Evolutionary conservation across 495 filamentous ascomycete species (phyloP), one percentile per base, ranked within the genome.

Genomic region (Aspergillus nanangensis): DNA sequence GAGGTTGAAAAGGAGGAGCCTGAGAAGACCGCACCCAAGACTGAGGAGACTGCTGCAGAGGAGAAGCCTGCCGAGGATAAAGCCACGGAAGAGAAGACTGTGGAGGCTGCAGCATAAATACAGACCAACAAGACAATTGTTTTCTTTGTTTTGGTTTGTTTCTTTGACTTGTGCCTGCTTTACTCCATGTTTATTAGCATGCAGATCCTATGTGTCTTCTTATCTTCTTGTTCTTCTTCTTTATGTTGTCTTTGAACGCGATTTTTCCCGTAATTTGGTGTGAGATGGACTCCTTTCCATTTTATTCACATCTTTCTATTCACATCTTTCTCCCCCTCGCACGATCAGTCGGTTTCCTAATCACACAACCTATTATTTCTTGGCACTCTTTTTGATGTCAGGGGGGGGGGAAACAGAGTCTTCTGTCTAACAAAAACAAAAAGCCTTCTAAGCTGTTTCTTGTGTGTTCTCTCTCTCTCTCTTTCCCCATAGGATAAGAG

Each of bases 11-110:
- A 59, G 22, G 58, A 50, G 20, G 60, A 64, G 11, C 41, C 50
- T 42, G 56, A 69, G 13, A 53, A 55, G 47, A 27, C 47, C 20
- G 62, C 59, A 44, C 52, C 52, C 8, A 44, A 48, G 37, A 36
- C 41, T 17, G 48, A 57, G 19, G 40, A 55, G 45, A 23, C 38
- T 8, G 41, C 45, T 20, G 23, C 45, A 1, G 51, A 45, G n/a
- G 63, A 63, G 42, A 58, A 55, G 41, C 24, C 44, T 8, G 41
- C 48, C 31, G 52, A 53, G 17, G 57, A 61, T 45, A 40, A 40
- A 21, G 44, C 37, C 17, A 29, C 51, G 14, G 61, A 56, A 34
- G 54, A 55, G 38, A 49, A 46, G 55, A 13, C 55, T 14, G 45
- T 38, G 21, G 52, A 53, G 40, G 47, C 44, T 21, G 48, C 51